These are phyloP conservation scores for Colletotrichum euphorbiae DNA, from an alignment of 2,329 filamentous ascomycete genomes.

Conservation along the genomic window DNA sequence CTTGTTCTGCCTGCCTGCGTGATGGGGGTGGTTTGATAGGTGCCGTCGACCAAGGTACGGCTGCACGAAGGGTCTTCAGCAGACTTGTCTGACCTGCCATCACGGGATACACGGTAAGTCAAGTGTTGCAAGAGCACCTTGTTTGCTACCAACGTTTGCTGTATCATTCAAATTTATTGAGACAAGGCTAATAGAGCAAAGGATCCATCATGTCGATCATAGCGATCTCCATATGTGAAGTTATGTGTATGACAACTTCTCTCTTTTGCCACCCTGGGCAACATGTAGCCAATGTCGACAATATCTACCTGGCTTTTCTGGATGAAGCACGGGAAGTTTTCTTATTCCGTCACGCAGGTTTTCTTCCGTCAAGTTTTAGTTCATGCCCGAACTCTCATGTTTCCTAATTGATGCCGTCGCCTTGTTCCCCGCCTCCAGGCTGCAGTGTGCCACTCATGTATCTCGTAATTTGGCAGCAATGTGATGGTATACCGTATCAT, in stretches of 20 bases:
- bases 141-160: not conserved
- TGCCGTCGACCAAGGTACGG: too few species aligned
- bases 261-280: not conserved
- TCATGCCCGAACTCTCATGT: too few species aligned
- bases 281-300: not conserved
- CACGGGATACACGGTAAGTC: not conserved
- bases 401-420: too few species aligned
- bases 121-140: not conserved
- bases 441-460: not conserved
- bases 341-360: not conserved
- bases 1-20: not conserved
- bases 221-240: not conserved
- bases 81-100: not conserved
- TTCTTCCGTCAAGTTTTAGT: not conserved
- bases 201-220: fast-evolving
- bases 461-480: not conserved
- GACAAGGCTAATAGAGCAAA: not conserved
- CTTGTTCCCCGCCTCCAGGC: too few species aligned
- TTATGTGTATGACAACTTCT: not conserved
- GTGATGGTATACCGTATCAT: not conserved
- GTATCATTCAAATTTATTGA: not conserved
- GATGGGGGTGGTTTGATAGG: not conserved
- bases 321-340: too few species aligned
- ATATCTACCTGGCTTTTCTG: too few species aligned
- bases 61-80: constrained; percentile 8